These are phyloP conservation scores for Apiotrichum mycotoxinovorans DNA, from an alignment of 1,284 basidiomycete species.

Conservation along the genomic window DNA sequence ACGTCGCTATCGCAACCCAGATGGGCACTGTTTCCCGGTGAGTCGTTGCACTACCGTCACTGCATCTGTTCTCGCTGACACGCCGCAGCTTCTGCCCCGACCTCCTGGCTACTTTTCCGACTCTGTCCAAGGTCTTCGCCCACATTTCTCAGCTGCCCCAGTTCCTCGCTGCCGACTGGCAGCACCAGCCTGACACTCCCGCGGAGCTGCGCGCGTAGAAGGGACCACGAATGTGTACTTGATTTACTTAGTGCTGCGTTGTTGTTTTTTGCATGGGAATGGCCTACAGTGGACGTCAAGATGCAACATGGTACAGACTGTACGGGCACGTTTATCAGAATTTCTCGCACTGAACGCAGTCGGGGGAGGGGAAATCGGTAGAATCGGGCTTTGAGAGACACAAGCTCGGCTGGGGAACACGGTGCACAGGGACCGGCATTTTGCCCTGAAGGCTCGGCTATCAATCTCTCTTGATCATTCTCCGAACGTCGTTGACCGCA, in stretches of 20 bases:
- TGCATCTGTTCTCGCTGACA: not conserved
- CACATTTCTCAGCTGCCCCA: conserved; percentile 14
- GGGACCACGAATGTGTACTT: not conserved
- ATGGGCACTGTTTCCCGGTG: conserved; percentile 16
- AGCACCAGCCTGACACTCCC: conserved; percentile 24
- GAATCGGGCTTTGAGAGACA: no score
- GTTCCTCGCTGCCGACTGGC: conserved; percentile 18
- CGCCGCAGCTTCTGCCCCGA: conserved; percentile 6
- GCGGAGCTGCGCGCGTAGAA: conserved; percentile 10
- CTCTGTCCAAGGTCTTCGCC: conserved; percentile 6
- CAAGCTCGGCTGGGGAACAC: no score
- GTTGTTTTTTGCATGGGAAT: not conserved
- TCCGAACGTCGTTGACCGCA: no score
- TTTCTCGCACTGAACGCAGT: no score
- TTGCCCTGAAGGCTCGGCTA: no score
- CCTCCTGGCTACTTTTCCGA: conserved; percentile 7
- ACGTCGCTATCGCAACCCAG: conserved; percentile 16
- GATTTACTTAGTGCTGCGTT: not conserved
- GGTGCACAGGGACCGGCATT: no score
- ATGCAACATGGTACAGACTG: no score
- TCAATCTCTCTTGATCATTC: no score
- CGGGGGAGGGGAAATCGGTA: no score
- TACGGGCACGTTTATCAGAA: no score
- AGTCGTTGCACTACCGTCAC: not conserved
- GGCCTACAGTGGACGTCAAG: no score